These are phyloP conservation scores for Biscogniauxia mediterranea DNA, from an alignment of 2,329 filamentous ascomycete species.

Conservation along the genomic window DNA sequence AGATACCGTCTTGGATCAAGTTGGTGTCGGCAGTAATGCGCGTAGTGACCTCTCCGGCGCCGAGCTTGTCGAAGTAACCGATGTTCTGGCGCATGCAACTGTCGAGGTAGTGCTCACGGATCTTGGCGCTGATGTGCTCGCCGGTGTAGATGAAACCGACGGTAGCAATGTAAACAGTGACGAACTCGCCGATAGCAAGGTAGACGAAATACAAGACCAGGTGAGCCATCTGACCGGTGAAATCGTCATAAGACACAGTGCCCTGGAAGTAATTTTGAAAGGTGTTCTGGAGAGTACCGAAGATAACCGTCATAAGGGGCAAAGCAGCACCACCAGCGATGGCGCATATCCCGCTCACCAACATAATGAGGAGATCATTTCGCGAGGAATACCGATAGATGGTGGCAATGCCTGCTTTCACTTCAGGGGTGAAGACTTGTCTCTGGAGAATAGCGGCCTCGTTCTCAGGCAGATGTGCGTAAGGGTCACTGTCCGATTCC, in stretches of 20 bases:
- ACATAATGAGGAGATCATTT: conserved; percentile 63
- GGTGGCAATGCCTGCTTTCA: conserved; percentile 62
- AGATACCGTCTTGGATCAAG: conserved; percentile 88
- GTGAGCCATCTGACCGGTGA: conserved; percentile 57
- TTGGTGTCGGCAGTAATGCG: conserved; percentile 94
- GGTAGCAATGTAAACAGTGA: conserved; percentile 75
- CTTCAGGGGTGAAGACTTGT: conserved; percentile 64
- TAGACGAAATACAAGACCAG: conserved; percentile 84
- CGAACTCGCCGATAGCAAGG: conserved; percentile 76
- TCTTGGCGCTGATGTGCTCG: conserved; percentile 75
- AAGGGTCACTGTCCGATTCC: conserved; percentile 52
- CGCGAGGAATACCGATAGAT: conserved; percentile 70
- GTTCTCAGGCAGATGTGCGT: conserved; percentile 60
- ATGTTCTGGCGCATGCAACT: conserved; percentile 87
- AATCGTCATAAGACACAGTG: conserved; percentile 48
- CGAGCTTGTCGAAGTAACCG: conserved; percentile 88
- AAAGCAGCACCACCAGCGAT: conserved; percentile 73
- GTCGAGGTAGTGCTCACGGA: conserved; percentile 78
- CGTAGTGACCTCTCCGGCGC: conserved; percentile 89
- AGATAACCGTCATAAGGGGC: conserved; percentile 79
- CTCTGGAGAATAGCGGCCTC: conserved; percentile 66
- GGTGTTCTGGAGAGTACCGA: conserved; percentile 70
- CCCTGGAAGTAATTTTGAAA: conserved; percentile 65
- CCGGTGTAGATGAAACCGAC: conserved; percentile 88
- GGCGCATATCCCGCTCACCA: conserved; percentile 59